Evolutionary conservation across 352 stramenopile genomes (phyloP), one percentile per base, ranked within the genome.

Genomic region (Globisporangium abappressorium): DNA sequence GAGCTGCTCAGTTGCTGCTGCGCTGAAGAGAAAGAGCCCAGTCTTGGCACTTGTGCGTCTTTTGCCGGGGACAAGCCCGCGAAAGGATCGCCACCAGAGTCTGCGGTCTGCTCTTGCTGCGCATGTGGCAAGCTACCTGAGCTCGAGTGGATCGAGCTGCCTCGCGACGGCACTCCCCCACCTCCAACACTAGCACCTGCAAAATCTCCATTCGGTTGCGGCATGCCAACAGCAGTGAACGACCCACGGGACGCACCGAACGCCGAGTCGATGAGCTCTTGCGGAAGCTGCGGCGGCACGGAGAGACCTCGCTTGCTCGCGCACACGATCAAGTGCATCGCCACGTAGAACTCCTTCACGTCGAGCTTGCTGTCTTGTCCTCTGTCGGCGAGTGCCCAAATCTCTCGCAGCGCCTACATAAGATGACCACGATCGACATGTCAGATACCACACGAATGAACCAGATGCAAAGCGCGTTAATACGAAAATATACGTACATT

Each of bases 261-360:
- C 18, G 76, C 82, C 38, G 82, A 81, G 33, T 94, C 80, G 28
- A 71, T 61, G 66, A 96, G 74, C 20, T 96, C 88, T 14, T 69
- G 64, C 3, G 92, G 92, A 5, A 97, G 70, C 30, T 87, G 76
- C 11, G 72, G 41, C 8, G 92, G 92, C 57, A 97, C 74, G 0
- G 87, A 74, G 9, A 97, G 70, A 8, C 81, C 82, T n/a, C 92
- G 87, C 68, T 97, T 98, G 73, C 85, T 97, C 60, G 98, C 73
- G 67, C 96, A 99, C 22, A 98, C 94, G 74, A 99, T 99, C 65
- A 99, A 73, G 70, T 99, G 96, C 96, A 99, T 99, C 1, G 94
- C 94, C 22, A 98, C 84, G 72, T 95, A 97, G 73, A 99, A 99
- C 70, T 99, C 96, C 28, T 95, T 78, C 28, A 84, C 68, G 65